Evolutionary conservation across 768 basidiomycete species (phyloP), one percentile per base, ranked within the genome.

Genomic region (Russula brevipes): DNA sequence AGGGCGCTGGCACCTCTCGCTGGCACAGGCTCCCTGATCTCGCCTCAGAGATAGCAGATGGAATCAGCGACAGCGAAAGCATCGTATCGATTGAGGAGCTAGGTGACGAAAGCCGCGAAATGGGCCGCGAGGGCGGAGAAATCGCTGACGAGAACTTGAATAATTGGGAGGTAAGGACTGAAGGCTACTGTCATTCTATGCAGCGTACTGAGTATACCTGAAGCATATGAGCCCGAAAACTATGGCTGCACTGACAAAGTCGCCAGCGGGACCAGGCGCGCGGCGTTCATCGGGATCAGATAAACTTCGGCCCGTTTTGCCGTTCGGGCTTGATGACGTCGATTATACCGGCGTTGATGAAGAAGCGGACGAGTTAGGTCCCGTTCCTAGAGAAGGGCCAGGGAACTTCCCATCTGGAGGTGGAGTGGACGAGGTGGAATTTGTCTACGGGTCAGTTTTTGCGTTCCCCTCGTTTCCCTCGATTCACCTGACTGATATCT

Each of bases 161-260:
- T 70, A 92, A 94, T 68, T 98, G 95, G 95, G 95, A 95, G 88
- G 94, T 94, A 67, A 72, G 86, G 69, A 49, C 51, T 50, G 51
- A 56, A 58, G 10, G 17, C n/a, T 16, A 10, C 30, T 47, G 11
- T 44, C 17, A 35, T 30, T 9, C 4, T 35, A 10, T 49, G n/a
- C 62, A 42, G 17, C 58, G 60, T 59, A 52, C 50, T 31, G 59
- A 52, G 12, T n/a, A 58, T 12, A 47, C 16, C 31, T 39, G 14
- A 57, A 94, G 94, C 94, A 96, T 71, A 90, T 98, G 88, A 96
- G 95, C 67, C 93, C 94, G 4, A 91, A 92, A 75, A 95, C 94
- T 2, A 89, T 98, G 85, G 90, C 91, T 12, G 89, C 93, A 9
- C 78, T 98, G 52, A 91, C 94, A 0, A 94, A 94, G 73, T 95